phyloP scores from a whole-genome alignment of 441 rosid genomes.

The Gossypium schwendimanii region DNA sequence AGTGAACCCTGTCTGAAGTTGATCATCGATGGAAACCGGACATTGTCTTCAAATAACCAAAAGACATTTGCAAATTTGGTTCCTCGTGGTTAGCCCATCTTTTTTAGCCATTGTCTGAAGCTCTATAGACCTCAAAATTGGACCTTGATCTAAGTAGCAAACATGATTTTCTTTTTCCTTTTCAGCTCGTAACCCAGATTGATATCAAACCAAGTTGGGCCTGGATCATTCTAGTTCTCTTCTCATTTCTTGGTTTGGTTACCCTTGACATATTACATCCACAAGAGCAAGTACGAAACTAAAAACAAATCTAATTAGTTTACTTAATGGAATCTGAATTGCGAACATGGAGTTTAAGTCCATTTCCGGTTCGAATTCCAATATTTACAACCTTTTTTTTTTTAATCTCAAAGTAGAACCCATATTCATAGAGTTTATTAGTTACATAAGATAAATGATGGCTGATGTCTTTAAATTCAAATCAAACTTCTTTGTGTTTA shows the following conservation, averaged over 20 bases:
- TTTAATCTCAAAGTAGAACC: background rate
- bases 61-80: background rate
- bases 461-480: background rate
- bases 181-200: background rate
- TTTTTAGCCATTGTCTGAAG: background rate
- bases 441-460: background rate
- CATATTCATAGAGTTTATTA: background rate
- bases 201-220: background rate
- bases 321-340: background rate
- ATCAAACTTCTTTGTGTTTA: background rate
- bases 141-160: background rate
- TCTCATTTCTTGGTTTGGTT: background rate
- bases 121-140: background rate
- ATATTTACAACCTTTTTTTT: background rate
- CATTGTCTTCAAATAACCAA: background rate
- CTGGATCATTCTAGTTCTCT: background rate
- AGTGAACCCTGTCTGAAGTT: background rate
- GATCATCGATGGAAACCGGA: background rate
- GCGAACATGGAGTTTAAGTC: background rate
- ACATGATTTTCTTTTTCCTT: background rate
- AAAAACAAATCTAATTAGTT: background rate
- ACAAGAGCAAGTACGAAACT: background rate
- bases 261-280: background rate
- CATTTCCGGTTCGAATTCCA: background rate
- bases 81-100: background rate